Percentiles rank a stretch among this genome's conserved stretches.
phyloP scores from a whole-genome alignment of 345 rosid species.

The Erodium maritimum region DNA sequence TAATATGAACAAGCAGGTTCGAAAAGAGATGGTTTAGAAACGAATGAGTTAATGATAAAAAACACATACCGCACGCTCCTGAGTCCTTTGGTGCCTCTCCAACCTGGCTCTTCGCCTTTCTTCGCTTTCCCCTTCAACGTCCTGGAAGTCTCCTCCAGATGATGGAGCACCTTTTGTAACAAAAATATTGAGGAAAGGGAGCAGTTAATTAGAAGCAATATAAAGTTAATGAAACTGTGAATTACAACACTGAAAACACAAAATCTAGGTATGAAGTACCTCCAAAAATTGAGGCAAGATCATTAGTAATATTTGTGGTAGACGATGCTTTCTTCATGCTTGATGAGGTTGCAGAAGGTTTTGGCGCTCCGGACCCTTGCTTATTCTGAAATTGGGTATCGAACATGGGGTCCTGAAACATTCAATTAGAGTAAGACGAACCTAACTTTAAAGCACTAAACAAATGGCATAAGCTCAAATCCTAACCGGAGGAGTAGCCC shows the following conservation, averaged over 20 bases:
- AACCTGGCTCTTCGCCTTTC: conserved; percentile 33
- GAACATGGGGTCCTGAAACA: conserved; percentile 26
- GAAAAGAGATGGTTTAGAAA: background rate
- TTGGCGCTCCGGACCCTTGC: conserved; percentile 24
- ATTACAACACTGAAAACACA: background rate
- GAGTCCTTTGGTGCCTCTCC: conserved; percentile 39
- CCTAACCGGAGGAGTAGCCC: conserved; percentile 11
- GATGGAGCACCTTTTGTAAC: conserved; percentile 21
- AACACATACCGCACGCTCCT: conserved; percentile 32
- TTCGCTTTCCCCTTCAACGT: conserved; percentile 34
- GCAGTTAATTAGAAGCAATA: background rate
- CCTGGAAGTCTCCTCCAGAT: conserved; percentile 28
- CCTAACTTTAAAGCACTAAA: background rate
- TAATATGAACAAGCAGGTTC: background rate
- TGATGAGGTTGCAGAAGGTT: conserved; percentile 21
- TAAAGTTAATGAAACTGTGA: background rate
- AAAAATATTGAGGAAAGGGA: conserved; percentile 8
- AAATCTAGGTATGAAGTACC: conserved; percentile 9
- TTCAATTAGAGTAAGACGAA: conserved; percentile 3
- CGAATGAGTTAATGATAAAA: background rate
- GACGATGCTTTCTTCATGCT: conserved; percentile 26
- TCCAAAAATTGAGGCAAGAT: conserved; percentile 27
- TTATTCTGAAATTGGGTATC: conserved; percentile 17
- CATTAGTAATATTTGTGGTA: conserved; percentile 23
- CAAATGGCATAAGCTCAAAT: conserved; percentile 7